phyloP scores from a whole-genome alignment of 208 protist genomes.

The Leptomonas seymouri region DNA sequence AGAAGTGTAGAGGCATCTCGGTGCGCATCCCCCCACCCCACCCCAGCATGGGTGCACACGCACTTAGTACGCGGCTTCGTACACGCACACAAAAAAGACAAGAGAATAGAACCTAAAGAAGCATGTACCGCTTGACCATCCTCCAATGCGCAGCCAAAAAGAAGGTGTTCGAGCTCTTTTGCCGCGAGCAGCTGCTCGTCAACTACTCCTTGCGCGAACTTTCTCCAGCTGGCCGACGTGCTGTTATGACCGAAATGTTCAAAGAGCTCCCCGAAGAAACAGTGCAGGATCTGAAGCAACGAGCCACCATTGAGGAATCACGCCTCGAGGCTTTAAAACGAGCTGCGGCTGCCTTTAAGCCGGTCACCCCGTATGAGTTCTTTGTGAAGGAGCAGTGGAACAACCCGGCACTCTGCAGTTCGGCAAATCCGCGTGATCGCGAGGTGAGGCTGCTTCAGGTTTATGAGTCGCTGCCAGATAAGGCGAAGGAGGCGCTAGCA shows the following conservation, averaged over 20 bases:
- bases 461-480: constrained; percentile 68
- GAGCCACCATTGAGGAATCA: constrained; percentile 31
- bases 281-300: constrained; percentile 36
- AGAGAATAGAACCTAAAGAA: neutral
- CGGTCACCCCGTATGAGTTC: constrained; percentile 54
- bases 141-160: constrained; percentile 20
- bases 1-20: too few relatives aligned
- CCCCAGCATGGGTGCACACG: too few relatives aligned
- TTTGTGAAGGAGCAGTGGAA: constrained; percentile 61
- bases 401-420: constrained; percentile 57
- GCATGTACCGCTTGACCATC: constrained; percentile 36
- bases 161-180: constrained; percentile 56
- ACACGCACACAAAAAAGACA: neutral
- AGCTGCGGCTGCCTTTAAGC: constrained; percentile 19
- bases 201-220: constrained; percentile 50
- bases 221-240: constrained; percentile 38
- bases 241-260: constrained; percentile 47
- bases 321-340: constrained; percentile 25
- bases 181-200: constrained; percentile 46
- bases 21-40: too few relatives aligned
- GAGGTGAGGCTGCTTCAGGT: constrained; percentile 66
- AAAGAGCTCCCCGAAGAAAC: constrained; percentile 39
- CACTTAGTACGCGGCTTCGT: too few relatives aligned
- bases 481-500: constrained; percentile 53
- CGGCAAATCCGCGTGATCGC: constrained; percentile 47